phyloP scores from a whole-genome alignment of 352 stramenopile genomes.

The Phytophthora hybrid region DNA sequence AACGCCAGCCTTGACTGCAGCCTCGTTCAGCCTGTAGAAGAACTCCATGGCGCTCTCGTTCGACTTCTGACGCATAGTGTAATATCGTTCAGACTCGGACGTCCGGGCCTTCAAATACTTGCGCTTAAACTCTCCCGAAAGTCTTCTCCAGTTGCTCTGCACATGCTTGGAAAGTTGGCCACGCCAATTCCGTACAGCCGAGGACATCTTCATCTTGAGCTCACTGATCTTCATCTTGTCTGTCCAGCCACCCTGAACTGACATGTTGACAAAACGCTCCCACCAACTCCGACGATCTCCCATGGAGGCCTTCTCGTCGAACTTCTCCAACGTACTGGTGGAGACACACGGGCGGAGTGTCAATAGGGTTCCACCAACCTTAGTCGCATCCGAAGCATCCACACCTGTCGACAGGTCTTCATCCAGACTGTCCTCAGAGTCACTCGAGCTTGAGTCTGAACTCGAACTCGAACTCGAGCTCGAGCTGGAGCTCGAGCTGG shows the following conservation, averaged over 20 bases:
- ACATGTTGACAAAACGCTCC: constrained; percentile 8
- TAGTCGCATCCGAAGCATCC: background rate
- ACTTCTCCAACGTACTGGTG: background rate
- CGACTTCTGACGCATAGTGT: constrained; percentile 8
- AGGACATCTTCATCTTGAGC: constrained; percentile 11
- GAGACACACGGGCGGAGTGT: background rate
- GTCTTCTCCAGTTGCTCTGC: background rate
- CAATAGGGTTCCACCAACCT: background rate
- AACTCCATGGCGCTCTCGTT: background rate
- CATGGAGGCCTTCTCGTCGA: constrained; percentile 5
- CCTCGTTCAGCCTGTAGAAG: too few relatives aligned
- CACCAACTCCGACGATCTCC: background rate
- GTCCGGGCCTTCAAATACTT: constrained; percentile 1
- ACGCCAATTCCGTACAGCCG: background rate
- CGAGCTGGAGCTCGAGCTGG: too few relatives aligned
- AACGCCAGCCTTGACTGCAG: too few relatives aligned
- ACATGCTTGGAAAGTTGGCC: constrained; percentile 4
- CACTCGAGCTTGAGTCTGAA: background rate
- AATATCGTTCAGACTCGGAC: background rate
- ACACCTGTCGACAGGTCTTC: background rate
- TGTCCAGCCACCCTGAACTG: background rate
- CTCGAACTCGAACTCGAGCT: too few relatives aligned
- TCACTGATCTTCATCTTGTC: background rate
- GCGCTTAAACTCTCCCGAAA: background rate
- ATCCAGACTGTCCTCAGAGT: background rate